Base-by-base conservation (phyloP, 108 stramenopile genomes). In the Cyclotella atomus region DNA sequence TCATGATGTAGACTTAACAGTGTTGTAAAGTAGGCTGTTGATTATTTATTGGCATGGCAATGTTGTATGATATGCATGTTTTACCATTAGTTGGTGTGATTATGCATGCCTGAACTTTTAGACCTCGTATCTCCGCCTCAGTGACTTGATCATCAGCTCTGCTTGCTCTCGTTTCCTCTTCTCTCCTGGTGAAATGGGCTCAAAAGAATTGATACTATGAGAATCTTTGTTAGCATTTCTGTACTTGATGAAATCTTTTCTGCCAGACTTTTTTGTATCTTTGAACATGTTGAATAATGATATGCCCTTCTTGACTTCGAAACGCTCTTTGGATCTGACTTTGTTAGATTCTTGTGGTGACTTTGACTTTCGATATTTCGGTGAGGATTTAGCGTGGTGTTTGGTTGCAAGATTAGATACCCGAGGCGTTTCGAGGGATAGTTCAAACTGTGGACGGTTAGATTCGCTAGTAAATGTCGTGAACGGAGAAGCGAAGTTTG, bases 241-340 rank as follows among this genome's bases (percentile, higher is more conserved):
- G 59, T 75, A 75, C 45, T 61, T 68, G 46, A 75, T 46, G 46
- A 54, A 57, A 47, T 67, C 68, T 59, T 81, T 81, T 46, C 79
- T 63, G 43, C 73, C 73, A 19, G 79, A 64, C 50, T 64, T 73
- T 33, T 74, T 81, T 12, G 41, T 65, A n/a, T 65, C 69, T 38
- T 70, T 73, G 43, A 81, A 59, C 44, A 81, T 45, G 43, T 56
- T 72, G 27, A 73, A 57, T 41, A 81, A 65, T 0, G 68, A 70
- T 34, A 69, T 50, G 27, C 79, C 79, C 46, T 74, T 81, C 68
- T 65, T 68, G 14, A 81, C 49, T 55, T 73, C 73, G 45, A 74
- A 69, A 34, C 73, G 62, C 38, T 70, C 68, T 41, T 55, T 20
- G 8, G 73, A 81, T 30, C 53, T 62, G 3, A 65, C 68, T 50